These are phyloP conservation scores for Populus simonii DNA, from an alignment of 345 rosid genomes.

Conservation along the genomic window DNA sequence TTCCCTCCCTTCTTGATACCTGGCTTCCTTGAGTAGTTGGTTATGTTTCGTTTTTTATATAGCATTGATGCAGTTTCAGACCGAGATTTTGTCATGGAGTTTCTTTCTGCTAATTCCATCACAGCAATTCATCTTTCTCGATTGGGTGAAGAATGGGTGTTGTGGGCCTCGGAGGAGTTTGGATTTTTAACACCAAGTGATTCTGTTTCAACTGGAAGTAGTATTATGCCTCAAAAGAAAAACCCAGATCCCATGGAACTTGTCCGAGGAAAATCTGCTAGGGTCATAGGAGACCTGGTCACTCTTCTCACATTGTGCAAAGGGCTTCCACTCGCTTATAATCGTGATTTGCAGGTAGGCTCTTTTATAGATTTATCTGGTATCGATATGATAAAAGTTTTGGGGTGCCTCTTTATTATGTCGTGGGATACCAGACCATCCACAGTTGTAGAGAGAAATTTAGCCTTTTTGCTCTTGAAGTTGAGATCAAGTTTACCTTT, in stretches of 20 bases:
- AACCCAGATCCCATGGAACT: slow-evolving; percentile 99
- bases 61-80: slow-evolving; percentile 98
- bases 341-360: slow-evolving; percentile 83
- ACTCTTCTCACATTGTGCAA: slow-evolving; percentile 86
- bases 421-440: not conserved
- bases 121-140: slow-evolving; percentile 84
- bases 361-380: not conserved
- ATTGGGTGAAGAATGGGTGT: slow-evolving; percentile 96
- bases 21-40: slow-evolving; percentile 1
- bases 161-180: slow-evolving; percentile 98
- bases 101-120: slow-evolving; percentile 69
- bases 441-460: not conserved
- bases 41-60: slow-evolving; percentile 16
- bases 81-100: slow-evolving; percentile 85
- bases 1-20: not conserved
- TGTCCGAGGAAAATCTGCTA: slow-evolving; percentile 88
- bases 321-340: slow-evolving; percentile 96
- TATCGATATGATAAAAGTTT: not conserved
- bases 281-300: slow-evolving; percentile 77
- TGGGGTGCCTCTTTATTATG: not conserved
- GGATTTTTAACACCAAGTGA: slow-evolving; percentile 89
- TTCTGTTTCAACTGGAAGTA: slow-evolving; percentile 89
- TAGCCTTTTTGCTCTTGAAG: not conserved
- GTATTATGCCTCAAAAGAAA: slow-evolving; percentile 99
- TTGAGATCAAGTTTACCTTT: not conserved